These are phyloP conservation scores for Pholiota adiposa DNA, from an alignment of 1,284 basidiomycete genomes.

Conservation along the genomic window DNA sequence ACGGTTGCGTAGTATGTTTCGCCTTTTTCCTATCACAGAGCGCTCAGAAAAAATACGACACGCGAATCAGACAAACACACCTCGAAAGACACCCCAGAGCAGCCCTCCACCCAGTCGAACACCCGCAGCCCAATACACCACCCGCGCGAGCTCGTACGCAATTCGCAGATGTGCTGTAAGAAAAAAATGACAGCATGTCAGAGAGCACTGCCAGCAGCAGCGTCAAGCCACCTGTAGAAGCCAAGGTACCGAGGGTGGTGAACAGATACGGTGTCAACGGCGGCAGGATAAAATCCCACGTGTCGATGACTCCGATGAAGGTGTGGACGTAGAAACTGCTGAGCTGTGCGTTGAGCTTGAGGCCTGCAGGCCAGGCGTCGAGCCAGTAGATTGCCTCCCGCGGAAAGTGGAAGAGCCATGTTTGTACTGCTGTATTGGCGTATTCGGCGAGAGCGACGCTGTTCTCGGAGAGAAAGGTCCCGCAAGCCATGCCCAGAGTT, in stretches of 20 bases:
- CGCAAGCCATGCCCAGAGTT: conserved; percentile 77
- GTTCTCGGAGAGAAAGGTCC: conserved; percentile 73
- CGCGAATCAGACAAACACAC: conserved; percentile 43
- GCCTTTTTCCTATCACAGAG: conserved; percentile 71
- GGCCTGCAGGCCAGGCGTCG: conserved; percentile 93
- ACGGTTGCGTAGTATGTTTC: conserved; percentile 82
- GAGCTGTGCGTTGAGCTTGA: conserved; percentile 96
- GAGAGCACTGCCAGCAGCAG: conserved; percentile 69
- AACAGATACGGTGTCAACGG: conserved; percentile 30
- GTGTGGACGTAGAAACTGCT: conserved; percentile 80
- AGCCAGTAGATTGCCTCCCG: conserved; percentile 76
- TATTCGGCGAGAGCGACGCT: conserved; percentile 42
- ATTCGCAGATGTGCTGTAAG: conserved; percentile 74
- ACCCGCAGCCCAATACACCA: conserved; percentile 65
- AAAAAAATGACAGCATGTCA: conserved; percentile 66
- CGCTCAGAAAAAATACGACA: not conserved
- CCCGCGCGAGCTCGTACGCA: conserved; percentile 70
- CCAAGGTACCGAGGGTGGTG: conserved; percentile 54
- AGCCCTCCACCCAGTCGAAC: conserved; percentile 62
- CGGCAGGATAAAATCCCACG: conserved; percentile 65
- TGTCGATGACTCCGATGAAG: conserved; percentile 63
- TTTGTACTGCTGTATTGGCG: conserved; percentile 30
- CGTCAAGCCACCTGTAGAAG: conserved; percentile 71
- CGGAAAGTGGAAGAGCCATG: conserved; percentile 29
- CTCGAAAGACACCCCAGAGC: conserved; percentile 94